These are phyloP conservation scores for Aspergillus udagawae DNA, from an alignment of 2,329 filamentous ascomycete species.

Conservation along the genomic window DNA sequence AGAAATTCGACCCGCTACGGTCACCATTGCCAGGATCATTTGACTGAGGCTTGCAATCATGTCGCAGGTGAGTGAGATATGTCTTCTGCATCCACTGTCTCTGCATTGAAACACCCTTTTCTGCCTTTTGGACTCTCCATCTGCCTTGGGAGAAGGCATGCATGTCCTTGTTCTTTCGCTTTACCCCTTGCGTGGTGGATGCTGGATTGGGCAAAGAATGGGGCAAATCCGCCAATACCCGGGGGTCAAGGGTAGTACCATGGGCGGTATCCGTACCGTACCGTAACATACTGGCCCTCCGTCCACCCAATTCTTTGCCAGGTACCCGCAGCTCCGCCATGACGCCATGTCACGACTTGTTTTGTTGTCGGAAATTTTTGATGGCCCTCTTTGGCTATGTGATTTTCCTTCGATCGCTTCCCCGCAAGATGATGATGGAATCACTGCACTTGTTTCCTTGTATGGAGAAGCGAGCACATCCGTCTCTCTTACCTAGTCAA, in stretches of 20 bases:
- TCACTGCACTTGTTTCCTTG: not conserved
- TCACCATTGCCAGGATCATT: not conserved
- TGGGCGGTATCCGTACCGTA: conserved; percentile 4
- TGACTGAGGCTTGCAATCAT: not conserved
- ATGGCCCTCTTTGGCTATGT: conserved; percentile 1
- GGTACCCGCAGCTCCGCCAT: conserved; percentile 8
- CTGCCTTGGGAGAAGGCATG: not conserved
- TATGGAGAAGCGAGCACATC: not conserved
- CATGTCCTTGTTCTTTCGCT: not conserved
- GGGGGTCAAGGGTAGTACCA: not conserved
- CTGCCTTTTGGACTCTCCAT: not conserved
- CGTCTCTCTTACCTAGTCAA: not conserved
- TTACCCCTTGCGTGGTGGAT: not conserved
- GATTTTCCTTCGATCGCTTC: not conserved
- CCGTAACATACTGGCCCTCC: conserved; percentile 7
- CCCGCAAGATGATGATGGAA: not conserved
- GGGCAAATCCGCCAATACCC: not conserved
- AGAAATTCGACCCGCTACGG: not conserved
- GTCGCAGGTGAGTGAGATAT: conserved; percentile 1
- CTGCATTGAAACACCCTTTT: conserved; percentile 3
- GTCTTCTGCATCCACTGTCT: not conserved
- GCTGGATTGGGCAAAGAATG: not conserved
- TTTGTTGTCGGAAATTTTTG: conserved; percentile 4
- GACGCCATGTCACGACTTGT: conserved; percentile 15
- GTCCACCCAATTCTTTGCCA: conserved; percentile 1